Evolutionary conservation across 768 basidiomycete species (phyloP).

Genomic region (Serendipita vermifera): DNA sequence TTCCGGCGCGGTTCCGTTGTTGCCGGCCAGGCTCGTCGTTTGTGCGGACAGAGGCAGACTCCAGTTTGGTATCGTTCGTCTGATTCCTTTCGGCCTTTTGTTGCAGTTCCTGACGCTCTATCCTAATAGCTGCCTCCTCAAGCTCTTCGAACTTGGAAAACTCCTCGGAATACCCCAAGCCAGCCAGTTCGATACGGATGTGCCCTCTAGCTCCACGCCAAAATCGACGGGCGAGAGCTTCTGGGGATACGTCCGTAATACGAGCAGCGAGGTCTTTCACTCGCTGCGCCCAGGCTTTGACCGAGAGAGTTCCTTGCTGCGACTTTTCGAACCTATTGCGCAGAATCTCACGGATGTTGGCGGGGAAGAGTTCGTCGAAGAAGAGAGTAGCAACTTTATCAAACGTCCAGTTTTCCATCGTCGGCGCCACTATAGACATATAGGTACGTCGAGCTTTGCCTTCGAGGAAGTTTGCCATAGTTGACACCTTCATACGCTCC

Average conservation of each 20-base stretch:
- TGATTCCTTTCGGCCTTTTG: background rate
- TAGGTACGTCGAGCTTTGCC: constrained; percentile 26
- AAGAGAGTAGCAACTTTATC: constrained; percentile 23
- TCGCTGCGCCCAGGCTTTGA: constrained; percentile 26
- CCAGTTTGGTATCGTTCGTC: background rate
- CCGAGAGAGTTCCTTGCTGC: constrained; percentile 21
- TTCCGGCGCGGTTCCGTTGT: background rate
- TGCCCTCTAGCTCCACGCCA: constrained; percentile 24
- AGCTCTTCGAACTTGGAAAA: constrained; percentile 20
- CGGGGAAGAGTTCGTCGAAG: constrained; percentile 30
- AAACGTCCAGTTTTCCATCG: constrained; percentile 21
- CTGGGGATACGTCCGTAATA: constrained; percentile 22
- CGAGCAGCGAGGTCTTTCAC: constrained; percentile 25
- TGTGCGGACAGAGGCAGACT: background rate
- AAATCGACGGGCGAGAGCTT: constrained; percentile 23
- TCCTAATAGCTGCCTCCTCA: constrained; percentile 19
- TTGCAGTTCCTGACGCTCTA: constrained; percentile 21
- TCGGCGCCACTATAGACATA: constrained; percentile 20
- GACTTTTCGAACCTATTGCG: constrained; percentile 17
- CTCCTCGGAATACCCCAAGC: constrained; percentile 22
- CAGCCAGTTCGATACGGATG: constrained; percentile 24
- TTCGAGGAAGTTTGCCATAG: constrained; percentile 20
- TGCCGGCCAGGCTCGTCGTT: background rate
- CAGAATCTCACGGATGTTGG: constrained; percentile 21
- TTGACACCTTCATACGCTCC: background rate